Evolutionary conservation across 1,284 basidiomycete species (phyloP), one percentile per base, ranked within the genome.

Genomic region (Lentinula novae-zelandiae): DNA sequence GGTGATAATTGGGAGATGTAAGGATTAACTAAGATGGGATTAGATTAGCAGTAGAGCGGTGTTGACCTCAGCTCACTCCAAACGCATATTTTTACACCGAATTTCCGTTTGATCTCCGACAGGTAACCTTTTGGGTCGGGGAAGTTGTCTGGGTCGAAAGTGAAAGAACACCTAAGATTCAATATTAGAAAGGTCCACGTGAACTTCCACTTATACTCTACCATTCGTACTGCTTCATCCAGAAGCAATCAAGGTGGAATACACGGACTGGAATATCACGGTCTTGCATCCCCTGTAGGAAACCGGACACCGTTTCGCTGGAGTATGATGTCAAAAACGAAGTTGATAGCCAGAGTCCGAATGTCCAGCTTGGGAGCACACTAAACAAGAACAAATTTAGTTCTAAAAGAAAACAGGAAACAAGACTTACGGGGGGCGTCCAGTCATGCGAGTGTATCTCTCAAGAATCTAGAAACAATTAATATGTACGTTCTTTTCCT

Each of bases 201-300:
- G 27, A 27, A 15, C 10, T 27, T 17, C 8, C 36, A 9, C 17
- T 10, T 22, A 20, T 52, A 9, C 61, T 70, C 54, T 60, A 79
- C 88, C 88, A 90, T 72, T 89, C 85, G 70, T 89, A 90, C 69
- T 86, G 83, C 69, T 87, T 88, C 87, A 90, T 90, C 86, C 86
- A 90, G 75, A 90, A 91, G 68, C 88, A 90, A 68, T 92, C 89
- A 49, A 90, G 70, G 66, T 92, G 89, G 75, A 90, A 87, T 1
- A 90, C 87, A n/a, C 87, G 81, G n/a, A 90, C 87, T 34, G 78
- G 80, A 65, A 87, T 88, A 60, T 83, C 75, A 31, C 87, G 80
- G 22, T 87, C 78, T 63, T 79, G 73, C 89, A 92, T 90, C 10
- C 86, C 87, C 68, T 87, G 74, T 59, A 91, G 72, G 74, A 92